phyloP scores from a whole-genome alignment of 768 basidiomycete species.

The Tricholoma sp. region DNA sequence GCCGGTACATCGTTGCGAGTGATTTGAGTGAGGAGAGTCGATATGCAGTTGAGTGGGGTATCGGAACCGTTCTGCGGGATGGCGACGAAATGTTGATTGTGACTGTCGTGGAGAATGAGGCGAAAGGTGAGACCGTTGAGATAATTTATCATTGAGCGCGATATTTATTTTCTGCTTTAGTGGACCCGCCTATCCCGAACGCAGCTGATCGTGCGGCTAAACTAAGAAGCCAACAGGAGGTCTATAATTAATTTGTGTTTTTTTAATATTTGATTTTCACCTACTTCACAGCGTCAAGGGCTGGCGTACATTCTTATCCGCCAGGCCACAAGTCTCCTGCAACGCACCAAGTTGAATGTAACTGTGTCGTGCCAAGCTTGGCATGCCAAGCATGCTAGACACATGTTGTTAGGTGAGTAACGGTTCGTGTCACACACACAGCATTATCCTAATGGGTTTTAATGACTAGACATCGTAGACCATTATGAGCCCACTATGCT shows the following conservation, averaged over 20 bases:
- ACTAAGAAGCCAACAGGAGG: conserved; percentile 89
- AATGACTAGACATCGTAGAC: conserved; percentile 69
- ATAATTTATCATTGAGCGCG: not conserved
- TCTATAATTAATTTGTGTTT: conserved; percentile 24
- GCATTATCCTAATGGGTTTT: not conserved
- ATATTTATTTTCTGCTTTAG: conserved; percentile 26
- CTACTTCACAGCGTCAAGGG: conserved; percentile 66
- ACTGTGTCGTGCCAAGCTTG: conserved; percentile 90
- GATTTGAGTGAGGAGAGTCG: conserved; percentile 92
- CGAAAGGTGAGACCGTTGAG: conserved; percentile 55
- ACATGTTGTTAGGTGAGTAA: conserved; percentile 73
- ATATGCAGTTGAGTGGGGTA: conserved; percentile 97
- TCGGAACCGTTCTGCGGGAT: conserved; percentile 91
- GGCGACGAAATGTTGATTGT: conserved; percentile 93
- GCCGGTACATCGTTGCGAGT: conserved; percentile 85
- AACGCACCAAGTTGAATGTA: conserved; percentile 86
- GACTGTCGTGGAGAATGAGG: conserved; percentile 89
- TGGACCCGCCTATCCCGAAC: conserved; percentile 67
- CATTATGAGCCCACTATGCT: conserved; percentile 84
- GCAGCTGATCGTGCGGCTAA: conserved; percentile 73
- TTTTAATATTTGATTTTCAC: conserved; percentile 3
- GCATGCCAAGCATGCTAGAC: conserved; percentile 93
- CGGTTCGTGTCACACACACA: not conserved
- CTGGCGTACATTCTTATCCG: conserved; percentile 84
- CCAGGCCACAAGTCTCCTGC: conserved; percentile 84